Conservation (phyloP, 768 basidiomycete species). For the Coprinopsis marcescibilis region DNA sequence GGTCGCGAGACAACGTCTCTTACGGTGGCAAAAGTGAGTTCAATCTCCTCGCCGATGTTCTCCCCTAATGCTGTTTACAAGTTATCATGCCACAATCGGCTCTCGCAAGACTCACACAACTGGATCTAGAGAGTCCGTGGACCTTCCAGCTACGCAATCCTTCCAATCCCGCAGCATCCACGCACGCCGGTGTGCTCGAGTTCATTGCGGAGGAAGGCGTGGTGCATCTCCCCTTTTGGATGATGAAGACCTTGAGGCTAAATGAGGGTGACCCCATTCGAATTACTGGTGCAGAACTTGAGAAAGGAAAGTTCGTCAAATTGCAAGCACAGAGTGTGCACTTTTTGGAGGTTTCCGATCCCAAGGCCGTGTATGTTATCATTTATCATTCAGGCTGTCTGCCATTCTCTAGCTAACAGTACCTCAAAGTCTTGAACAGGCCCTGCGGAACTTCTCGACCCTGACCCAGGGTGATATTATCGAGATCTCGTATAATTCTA, state of each 20-base stretch:
- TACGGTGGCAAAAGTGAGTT: constrained; percentile 91
- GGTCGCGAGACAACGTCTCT: constrained; percentile 83
- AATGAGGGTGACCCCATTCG: constrained; percentile 95
- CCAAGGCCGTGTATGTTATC: constrained; percentile 85
- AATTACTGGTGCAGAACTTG: constrained; percentile 80
- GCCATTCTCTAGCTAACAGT: constrained; percentile 2
- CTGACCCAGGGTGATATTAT: constrained; percentile 96
- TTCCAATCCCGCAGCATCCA: constrained; percentile 72
- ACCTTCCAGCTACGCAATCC: constrained; percentile 96
- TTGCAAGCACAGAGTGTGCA: constrained; percentile 92
- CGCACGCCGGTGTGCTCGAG: constrained; percentile 96
- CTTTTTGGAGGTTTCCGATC: constrained; percentile 96
- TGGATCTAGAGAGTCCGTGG: constrained; percentile 92
- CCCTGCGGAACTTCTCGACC: constrained; percentile 86
- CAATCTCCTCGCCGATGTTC: constrained; percentile 9
- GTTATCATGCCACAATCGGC: constrained; percentile 98
- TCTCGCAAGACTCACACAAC: constrained; percentile 76
- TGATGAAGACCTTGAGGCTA: constrained; percentile 95
- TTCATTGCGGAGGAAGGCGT: constrained; percentile 97
- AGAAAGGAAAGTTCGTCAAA: constrained; percentile 94
- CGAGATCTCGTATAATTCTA: constrained; percentile 95
- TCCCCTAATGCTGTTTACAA: constrained; percentile 24
- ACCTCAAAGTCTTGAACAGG: constrained; percentile 77
- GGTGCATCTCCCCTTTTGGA: constrained; percentile 96
- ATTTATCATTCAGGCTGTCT: background rate